Evolutionary conservation across 1,284 basidiomycete species (phyloP).

Genomic region (Cutaneotrichosporon cutaneum): DNA sequence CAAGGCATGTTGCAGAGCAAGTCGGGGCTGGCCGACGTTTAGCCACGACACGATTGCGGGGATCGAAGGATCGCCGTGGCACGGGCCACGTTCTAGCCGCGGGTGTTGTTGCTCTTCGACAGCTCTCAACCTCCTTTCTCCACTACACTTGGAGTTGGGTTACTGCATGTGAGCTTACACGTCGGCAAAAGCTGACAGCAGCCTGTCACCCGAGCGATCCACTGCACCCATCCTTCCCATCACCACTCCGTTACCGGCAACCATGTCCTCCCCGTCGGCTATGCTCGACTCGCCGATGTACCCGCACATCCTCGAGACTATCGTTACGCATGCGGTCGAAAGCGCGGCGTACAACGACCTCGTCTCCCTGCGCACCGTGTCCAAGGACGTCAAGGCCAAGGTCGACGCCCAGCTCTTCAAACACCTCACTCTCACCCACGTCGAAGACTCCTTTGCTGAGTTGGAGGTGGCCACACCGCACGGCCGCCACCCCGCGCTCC

Average conservation of each 20-base stretch:
- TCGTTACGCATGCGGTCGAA: not conserved
- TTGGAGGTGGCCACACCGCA: not conserved
- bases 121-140: too few species aligned
- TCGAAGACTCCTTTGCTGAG: not conserved
- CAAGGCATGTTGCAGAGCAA: too few species aligned
- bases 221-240: not conserved
- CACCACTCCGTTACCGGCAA: too few species aligned
- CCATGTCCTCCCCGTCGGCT: not conserved
- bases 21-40: too few species aligned
- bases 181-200: too few species aligned
- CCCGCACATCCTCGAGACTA: not conserved
- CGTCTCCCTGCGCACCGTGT: not conserved
- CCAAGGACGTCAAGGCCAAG: not conserved
- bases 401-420: not conserved
- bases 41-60: too few species aligned
- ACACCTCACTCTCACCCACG: not conserved
- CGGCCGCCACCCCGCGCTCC: not conserved
- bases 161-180: too few species aligned
- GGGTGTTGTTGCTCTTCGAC: too few species aligned
- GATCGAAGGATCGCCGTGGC: too few species aligned
- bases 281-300: not conserved
- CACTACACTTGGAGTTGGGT: too few species aligned
- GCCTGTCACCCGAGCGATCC: not conserved
- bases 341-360: not conserved
- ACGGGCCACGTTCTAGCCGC: too few species aligned